Conservation (phyloP, 164 flowering plant genomes). For the Brasenia schreberi region DNA sequence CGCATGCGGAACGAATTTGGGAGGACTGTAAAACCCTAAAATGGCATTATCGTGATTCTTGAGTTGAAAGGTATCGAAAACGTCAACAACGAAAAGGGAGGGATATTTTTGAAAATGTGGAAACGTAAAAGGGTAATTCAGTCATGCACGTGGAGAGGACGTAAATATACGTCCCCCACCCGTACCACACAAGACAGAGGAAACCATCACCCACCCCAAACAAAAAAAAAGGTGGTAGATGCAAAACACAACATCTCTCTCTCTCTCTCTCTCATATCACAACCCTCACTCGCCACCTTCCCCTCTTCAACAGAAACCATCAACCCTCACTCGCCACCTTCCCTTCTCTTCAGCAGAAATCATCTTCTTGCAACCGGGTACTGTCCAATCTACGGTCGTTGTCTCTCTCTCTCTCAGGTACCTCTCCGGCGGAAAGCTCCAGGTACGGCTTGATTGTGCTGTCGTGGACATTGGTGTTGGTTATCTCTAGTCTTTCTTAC, state of each 20-base stretch:
- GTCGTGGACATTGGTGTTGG: background rate
- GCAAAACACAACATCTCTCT: background rate
- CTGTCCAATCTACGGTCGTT: background rate
- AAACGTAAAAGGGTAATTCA: no score
- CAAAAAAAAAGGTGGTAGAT: background rate
- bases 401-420: background rate
- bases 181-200: no score
- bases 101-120: no score
- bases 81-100: no score
- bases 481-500: no score
- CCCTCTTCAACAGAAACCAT: background rate
- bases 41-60: no score
- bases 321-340: background rate
- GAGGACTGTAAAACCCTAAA: no score
- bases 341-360: background rate
- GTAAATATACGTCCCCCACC: no score
- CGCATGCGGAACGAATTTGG: no score
- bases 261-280: background rate
- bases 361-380: background rate
- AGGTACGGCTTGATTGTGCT: background rate
- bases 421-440: background rate
- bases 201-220: no score
- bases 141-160: no score
- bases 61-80: no score
- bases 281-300: background rate